Conservation (phyloP, 2,329 filamentous ascomycete genomes). For the Aaosphaeria pasadenensis region DNA sequence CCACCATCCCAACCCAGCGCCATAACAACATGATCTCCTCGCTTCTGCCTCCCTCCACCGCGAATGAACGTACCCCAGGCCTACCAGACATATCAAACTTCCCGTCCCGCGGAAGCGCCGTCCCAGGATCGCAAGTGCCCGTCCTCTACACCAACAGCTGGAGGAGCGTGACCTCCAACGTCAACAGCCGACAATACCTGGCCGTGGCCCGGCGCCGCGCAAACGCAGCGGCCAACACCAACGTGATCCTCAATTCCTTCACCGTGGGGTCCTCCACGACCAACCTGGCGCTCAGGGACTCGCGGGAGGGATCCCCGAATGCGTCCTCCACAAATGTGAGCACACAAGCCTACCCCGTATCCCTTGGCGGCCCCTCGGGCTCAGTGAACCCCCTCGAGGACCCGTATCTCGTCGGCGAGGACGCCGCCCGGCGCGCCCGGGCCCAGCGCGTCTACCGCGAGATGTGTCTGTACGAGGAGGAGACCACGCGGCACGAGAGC, state of each 20-base stretch:
- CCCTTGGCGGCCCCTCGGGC: slow-evolving; percentile 8
- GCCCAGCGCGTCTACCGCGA: slow-evolving; percentile 54
- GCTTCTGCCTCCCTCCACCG: slow-evolving; percentile 11
- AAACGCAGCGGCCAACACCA: slow-evolving; percentile 25
- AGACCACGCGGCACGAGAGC: slow-evolving; percentile 28
- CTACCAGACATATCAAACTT: too few relatives aligned
- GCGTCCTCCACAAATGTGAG: slow-evolving; percentile 7
- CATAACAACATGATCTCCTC: slow-evolving; percentile 1
- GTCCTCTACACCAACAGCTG: slow-evolving; percentile 51
- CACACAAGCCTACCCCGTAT: slow-evolving; percentile 12
- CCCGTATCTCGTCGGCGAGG: slow-evolving; percentile 65
- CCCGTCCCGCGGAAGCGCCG: too few relatives aligned
- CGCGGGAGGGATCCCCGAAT: not conserved
- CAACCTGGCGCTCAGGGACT: not conserved
- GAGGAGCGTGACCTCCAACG: slow-evolving; percentile 55
- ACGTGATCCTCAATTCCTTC: slow-evolving; percentile 16
- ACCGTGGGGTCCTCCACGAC: slow-evolving; percentile 9
- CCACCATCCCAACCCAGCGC: slow-evolving; percentile 41
- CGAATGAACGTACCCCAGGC: too few relatives aligned
- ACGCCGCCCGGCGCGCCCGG: slow-evolving; percentile 57
- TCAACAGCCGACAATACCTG: slow-evolving; percentile 60
- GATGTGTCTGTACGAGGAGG: slow-evolving; percentile 35
- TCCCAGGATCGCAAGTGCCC: too few relatives aligned
- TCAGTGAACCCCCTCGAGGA: slow-evolving; percentile 59
- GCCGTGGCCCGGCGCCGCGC: slow-evolving; percentile 63